These are phyloP conservation scores for Thymus mandschuricus DNA, from an alignment of 257 asterid genomes.

Conservation along the genomic window DNA sequence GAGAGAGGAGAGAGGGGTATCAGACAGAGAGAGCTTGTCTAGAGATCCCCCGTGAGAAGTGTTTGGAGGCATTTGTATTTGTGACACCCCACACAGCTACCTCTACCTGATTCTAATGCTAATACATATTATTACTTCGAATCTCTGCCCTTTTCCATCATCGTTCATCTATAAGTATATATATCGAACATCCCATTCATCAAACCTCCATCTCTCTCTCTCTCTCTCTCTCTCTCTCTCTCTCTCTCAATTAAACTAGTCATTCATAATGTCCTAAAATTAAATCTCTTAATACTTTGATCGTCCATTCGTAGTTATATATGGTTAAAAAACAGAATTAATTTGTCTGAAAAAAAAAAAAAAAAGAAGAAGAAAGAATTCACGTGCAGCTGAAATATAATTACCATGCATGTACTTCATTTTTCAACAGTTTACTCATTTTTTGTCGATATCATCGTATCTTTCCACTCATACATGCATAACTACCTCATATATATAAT, in stretches of 20 bases:
- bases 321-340: too few species aligned
- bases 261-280: too few species aligned
- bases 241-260: background rate
- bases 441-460: too few species aligned
- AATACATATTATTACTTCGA: conserved; percentile 8
- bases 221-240: conserved; percentile 27
- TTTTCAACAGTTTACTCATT: too few species aligned
- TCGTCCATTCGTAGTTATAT: background rate
- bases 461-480: too few species aligned
- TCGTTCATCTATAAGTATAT: background rate
- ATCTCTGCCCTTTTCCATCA: conserved; percentile 34
- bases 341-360: too few species aligned
- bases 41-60: conserved; percentile 73
- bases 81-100: conserved; percentile 2
- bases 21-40: conserved; percentile 25
- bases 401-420: too few species aligned
- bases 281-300: too few species aligned
- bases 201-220: conserved; percentile 27
- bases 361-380: too few species aligned
- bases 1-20: conserved; percentile 37
- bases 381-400: too few species aligned
- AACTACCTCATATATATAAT: too few species aligned
- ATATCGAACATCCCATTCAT: background rate
- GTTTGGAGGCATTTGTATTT: conserved; percentile 59
- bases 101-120: conserved; percentile 33